These are phyloP conservation scores for Knoxdaviesia capensis DNA, from an alignment of 2,329 filamentous ascomycete species.

Conservation along the genomic window DNA sequence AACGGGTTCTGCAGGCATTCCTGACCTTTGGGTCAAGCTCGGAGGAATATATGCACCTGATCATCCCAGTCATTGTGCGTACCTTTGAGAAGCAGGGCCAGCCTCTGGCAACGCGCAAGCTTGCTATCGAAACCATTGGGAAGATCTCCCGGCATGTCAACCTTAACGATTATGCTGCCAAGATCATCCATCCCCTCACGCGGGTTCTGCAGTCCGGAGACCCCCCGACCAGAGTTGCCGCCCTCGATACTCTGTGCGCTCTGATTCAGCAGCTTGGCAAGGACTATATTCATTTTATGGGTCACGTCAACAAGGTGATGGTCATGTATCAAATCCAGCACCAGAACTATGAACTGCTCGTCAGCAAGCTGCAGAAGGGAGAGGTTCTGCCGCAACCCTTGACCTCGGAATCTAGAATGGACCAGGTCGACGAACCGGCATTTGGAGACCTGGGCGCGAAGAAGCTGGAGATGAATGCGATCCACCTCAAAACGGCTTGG, in stretches of 20 bases:
- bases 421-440: conserved; percentile 59
- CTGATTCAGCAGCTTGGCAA: conserved; percentile 90
- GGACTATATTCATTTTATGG: conserved; percentile 87
- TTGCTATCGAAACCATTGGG: conserved; percentile 84
- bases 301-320: conserved; percentile 77
- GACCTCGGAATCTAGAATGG: conserved; percentile 59
- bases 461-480: conserved; percentile 92
- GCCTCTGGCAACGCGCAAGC: conserved; percentile 59
- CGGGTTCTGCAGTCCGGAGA: conserved; percentile 62
- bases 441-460: conserved; percentile 75
- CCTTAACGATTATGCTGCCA: conserved; percentile 86
- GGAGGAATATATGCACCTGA: conserved; percentile 98
- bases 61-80: conserved; percentile 84
- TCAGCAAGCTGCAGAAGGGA: conserved; percentile 83
- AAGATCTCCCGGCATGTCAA: conserved; percentile 93
- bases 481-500: conserved; percentile 94
- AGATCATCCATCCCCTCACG: conserved; percentile 86
- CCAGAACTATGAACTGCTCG: conserved; percentile 77
- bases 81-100: conserved; percentile 83
- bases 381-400: conserved; percentile 90
- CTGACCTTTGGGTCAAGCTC: conserved; percentile 87
- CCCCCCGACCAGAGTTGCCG: conserved; percentile 52
- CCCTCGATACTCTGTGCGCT: conserved; percentile 84
- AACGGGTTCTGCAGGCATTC: conserved; percentile 85
- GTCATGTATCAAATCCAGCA: conserved; percentile 66